A percentile compares a stretch with the other conserved stretches of the same genome.
Evolutionary conservation across 805 yeast species (phyloP).

Genomic region (Spathaspora sp.): DNA sequence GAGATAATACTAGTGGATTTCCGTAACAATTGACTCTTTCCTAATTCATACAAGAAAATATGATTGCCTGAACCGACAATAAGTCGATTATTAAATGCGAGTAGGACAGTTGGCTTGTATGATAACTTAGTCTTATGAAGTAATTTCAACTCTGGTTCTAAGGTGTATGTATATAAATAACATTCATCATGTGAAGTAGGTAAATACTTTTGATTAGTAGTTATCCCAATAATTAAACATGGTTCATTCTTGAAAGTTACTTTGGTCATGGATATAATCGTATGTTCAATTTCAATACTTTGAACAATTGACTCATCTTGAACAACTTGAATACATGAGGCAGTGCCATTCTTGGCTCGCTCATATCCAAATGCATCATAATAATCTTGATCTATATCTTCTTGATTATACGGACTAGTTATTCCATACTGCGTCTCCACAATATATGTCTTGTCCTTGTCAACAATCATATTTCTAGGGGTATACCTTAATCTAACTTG

Average conservation of each 20-base stretch:
- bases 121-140: slow-evolving; percentile 62
- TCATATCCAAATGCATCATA: slow-evolving; percentile 46
- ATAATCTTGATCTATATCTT: slow-evolving; percentile 25
- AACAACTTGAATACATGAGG: slow-evolving; percentile 52
- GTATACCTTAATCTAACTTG: slow-evolving; percentile 43
- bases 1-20: slow-evolving; percentile 53
- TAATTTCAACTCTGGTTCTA: slow-evolving; percentile 32
- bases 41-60: slow-evolving; percentile 66
- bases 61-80: slow-evolving; percentile 54
- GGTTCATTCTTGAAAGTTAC: slow-evolving; percentile 25
- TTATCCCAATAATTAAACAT: slow-evolving; percentile 47
- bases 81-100: slow-evolving; percentile 52
- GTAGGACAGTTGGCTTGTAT: slow-evolving; percentile 44
- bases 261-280: slow-evolving; percentile 37
- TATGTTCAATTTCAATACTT: slow-evolving; percentile 44
- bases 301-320: slow-evolving; percentile 33
- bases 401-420: slow-evolving; percentile 22
- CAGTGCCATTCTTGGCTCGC: slow-evolving; percentile 32
- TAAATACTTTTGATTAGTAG: slow-evolving; percentile 21
- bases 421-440: slow-evolving; percentile 44
- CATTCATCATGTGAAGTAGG: slow-evolving; percentile 24
- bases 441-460: slow-evolving; percentile 30
- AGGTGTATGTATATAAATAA: slow-evolving; percentile 34
- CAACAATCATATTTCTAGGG: slow-evolving; percentile 41
- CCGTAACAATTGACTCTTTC: slow-evolving; percentile 72